These are phyloP conservation scores for Claviceps capensis DNA, from an alignment of 2,329 filamentous ascomycete species.

Conservation along the genomic window DNA sequence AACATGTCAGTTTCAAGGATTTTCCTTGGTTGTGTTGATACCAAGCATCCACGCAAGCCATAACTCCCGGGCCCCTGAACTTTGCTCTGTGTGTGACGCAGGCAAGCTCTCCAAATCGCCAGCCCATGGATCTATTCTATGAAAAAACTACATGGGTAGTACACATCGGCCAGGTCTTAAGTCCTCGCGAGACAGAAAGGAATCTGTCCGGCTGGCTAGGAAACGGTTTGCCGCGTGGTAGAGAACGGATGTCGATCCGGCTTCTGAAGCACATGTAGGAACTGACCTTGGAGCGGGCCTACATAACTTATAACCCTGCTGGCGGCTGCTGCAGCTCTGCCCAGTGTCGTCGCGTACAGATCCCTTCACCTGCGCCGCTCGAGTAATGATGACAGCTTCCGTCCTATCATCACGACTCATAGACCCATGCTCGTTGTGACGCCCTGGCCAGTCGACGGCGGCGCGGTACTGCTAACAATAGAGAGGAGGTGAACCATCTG, in stretches of 20 bases:
- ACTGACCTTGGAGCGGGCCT: background rate
- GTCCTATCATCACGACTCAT: background rate
- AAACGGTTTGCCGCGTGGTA: background rate
- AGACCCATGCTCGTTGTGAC: slow-evolving; percentile 6
- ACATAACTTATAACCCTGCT: background rate
- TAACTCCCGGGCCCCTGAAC: background rate
- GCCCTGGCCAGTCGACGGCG: slow-evolving; percentile 6
- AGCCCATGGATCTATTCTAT: background rate
- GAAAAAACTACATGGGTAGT: background rate
- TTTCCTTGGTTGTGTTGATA: background rate
- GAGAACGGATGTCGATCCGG: background rate
- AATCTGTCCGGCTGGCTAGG: background rate
- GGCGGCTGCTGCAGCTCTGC: too few species aligned
- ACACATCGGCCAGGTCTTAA: background rate
- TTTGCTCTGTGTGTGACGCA: background rate
- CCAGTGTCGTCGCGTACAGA: background rate
- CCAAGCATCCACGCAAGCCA: background rate
- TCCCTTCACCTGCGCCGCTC: background rate
- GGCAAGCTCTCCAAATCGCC: background rate
- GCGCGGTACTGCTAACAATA: slow-evolving; percentile 6
- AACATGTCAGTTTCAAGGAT: background rate
- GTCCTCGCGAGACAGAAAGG: background rate
- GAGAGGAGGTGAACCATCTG: background rate
- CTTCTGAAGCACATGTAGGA: background rate
- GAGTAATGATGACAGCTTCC: background rate